Evolutionary conservation across 768 basidiomycete species (phyloP).

Genomic region (Hypholoma fasciculare): DNA sequence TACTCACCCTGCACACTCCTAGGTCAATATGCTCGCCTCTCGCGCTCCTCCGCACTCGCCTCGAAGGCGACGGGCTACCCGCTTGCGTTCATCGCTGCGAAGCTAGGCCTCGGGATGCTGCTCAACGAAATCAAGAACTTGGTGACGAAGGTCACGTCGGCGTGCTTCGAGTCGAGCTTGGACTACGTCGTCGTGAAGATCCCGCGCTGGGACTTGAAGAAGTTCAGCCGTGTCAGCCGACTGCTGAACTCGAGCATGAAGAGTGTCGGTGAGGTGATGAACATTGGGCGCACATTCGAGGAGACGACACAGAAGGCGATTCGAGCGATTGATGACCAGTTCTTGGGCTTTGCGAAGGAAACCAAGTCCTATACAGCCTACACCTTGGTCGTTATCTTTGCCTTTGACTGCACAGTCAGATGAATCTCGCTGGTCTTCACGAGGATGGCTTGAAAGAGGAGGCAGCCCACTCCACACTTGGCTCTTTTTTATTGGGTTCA

Average conservation of each 20-base stretch:
- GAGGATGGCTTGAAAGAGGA: slow-evolving; percentile 44
- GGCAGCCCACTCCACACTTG: slow-evolving; percentile 71
- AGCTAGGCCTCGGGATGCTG: slow-evolving; percentile 95
- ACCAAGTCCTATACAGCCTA: slow-evolving; percentile 56
- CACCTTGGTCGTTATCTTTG: slow-evolving; percentile 62
- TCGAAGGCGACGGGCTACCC: slow-evolving; percentile 99
- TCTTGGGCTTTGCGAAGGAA: slow-evolving; percentile 22
- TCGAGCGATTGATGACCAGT: neutral
- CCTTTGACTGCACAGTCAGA: slow-evolving; percentile 29
- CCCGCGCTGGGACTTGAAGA: slow-evolving; percentile 98
- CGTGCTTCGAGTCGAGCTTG: slow-evolving; percentile 97
- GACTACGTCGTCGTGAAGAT: slow-evolving; percentile 99
- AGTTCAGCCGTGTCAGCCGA: slow-evolving; percentile 93
- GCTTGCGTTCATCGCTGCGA: slow-evolving; percentile 96
- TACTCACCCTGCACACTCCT: neutral
- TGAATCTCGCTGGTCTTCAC: slow-evolving; percentile 30
- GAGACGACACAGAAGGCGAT: slow-evolving; percentile 96
- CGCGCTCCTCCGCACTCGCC: slow-evolving; percentile 94
- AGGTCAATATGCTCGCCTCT: slow-evolving; percentile 95
- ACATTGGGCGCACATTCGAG: slow-evolving; percentile 96
- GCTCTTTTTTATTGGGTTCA: slow-evolving; percentile 78
- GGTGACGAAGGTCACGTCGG: slow-evolving; percentile 94
- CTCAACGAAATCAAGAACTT: slow-evolving; percentile 98
- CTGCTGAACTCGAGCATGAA: slow-evolving; percentile 96
- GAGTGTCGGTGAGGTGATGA: slow-evolving; percentile 99